Conservation (phyloP, 116 monocot genomes). For the Phalaenopsis hybrid region DNA sequence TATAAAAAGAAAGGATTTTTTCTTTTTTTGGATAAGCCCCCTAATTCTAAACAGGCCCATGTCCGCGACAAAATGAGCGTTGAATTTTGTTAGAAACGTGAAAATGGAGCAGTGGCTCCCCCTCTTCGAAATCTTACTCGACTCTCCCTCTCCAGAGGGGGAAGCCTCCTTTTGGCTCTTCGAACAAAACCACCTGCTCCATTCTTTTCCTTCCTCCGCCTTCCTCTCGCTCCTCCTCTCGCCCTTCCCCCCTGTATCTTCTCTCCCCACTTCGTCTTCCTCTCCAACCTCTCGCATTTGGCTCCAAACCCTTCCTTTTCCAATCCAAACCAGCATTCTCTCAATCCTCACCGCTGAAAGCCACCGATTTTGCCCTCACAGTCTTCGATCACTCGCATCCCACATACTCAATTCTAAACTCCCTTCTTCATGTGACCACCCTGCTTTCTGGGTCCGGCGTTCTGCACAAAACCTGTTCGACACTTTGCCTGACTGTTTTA, state of each 20-base stretch:
- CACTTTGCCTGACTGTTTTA: constrained; percentile 10
- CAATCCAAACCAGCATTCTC: constrained; percentile 61
- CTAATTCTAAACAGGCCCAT: too few species aligned
- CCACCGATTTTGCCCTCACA: constrained; percentile 30
- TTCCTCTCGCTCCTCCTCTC: constrained; percentile 42
- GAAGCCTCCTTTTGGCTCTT: constrained; percentile 56
- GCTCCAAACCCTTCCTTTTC: constrained; percentile 56
- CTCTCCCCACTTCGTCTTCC: not conserved
- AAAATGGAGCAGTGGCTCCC: constrained; percentile 78
- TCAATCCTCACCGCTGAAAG: constrained; percentile 56
- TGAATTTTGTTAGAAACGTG: too few species aligned
- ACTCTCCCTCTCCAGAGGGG: constrained; percentile 53
- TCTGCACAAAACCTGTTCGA: constrained; percentile 75
- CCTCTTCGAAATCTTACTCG: constrained; percentile 60
- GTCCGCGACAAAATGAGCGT: too few species aligned
- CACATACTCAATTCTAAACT: constrained; percentile 19
- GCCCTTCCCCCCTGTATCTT: constrained; percentile 5
- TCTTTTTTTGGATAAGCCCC: too few species aligned
- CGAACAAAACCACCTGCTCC: constrained; percentile 10
- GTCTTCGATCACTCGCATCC: constrained; percentile 35
- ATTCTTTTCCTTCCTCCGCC: constrained; percentile 7
- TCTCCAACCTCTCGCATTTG: constrained; percentile 11
- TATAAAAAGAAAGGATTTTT: too few species aligned
- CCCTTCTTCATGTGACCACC: not conserved
- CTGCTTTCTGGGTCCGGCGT: constrained; percentile 47